phyloP scores from a whole-genome alignment of 2,329 filamentous ascomycete genomes.

The Colletotrichum eleusines region DNA sequence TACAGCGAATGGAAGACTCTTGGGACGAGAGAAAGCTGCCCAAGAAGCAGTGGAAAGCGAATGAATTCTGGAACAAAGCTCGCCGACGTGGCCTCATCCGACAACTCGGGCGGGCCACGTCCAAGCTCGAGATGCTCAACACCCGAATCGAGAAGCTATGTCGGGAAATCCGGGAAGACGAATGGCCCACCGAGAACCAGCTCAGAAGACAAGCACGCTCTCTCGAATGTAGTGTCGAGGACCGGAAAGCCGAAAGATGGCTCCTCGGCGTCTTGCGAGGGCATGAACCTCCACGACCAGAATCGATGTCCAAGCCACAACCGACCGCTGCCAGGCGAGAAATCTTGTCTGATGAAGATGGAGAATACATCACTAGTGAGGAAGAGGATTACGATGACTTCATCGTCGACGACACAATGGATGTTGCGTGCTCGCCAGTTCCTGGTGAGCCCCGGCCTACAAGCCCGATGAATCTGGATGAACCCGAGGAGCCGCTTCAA shows the following conservation, averaged over 20 bases:
- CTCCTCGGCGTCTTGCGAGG: constrained; percentile 59
- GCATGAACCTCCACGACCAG: constrained; percentile 55
- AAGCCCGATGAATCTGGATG: constrained; percentile 31
- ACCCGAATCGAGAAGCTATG: constrained; percentile 68
- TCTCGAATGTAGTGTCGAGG: constrained; percentile 74
- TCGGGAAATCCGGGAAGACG: constrained; percentile 62
- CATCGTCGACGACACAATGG: constrained; percentile 54
- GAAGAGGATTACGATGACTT: constrained; percentile 62
- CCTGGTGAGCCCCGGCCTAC: not conserved
- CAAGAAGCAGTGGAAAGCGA: constrained; percentile 67
- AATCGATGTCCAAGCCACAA: constrained; percentile 45
- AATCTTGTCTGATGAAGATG: constrained; percentile 52
- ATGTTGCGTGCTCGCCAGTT: not conserved
- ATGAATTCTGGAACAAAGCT: constrained; percentile 70
- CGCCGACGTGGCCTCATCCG: constrained; percentile 55
- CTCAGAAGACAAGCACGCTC: constrained; percentile 67
- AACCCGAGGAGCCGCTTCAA: not conserved
- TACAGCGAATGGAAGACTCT: constrained; percentile 60
- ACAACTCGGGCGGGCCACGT: constrained; percentile 59
- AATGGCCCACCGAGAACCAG: constrained; percentile 65
- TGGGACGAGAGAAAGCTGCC: constrained; percentile 73
- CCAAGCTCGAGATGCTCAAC: constrained; percentile 57
- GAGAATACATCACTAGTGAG: constrained; percentile 64
- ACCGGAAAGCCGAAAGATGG: constrained; percentile 68
- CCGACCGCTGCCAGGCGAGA: constrained; percentile 44